Conservation (phyloP, 768 basidiomycete species). For the Leccinum variicolor region DNA sequence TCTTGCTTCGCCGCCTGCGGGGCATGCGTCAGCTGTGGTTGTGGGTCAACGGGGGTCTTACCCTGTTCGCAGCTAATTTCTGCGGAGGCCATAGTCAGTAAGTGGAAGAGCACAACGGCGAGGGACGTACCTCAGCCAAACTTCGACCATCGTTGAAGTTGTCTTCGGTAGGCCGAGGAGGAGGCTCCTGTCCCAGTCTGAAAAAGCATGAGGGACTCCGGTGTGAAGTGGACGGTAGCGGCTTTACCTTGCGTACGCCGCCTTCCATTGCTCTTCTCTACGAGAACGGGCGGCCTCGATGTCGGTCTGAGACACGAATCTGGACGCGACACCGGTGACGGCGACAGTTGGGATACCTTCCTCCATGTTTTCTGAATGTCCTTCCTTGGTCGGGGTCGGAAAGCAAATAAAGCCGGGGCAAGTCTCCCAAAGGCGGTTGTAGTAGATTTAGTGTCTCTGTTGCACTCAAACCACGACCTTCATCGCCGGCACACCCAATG, state of each 20-base stretch:
- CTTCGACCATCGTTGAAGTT: constrained; percentile 81
- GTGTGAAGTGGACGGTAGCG: neutral
- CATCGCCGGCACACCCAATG: constrained; percentile 16
- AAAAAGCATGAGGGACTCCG: constrained; percentile 4
- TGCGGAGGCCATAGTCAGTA: constrained; percentile 28
- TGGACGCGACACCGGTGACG: constrained; percentile 70
- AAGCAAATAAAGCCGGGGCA: constrained; percentile 8
- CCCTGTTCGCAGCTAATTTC: constrained; percentile 91
- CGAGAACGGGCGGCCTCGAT: constrained; percentile 68
- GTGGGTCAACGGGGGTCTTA: constrained; percentile 31
- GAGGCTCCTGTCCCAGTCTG: constrained; percentile 84
- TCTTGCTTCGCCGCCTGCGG: constrained; percentile 81
- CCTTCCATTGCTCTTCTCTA: constrained; percentile 85
- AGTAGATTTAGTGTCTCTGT: constrained; percentile 35
- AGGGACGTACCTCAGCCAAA: constrained; percentile 74
- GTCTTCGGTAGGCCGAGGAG: constrained; percentile 71
- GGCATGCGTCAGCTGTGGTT: constrained; percentile 8
- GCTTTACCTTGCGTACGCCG: constrained; percentile 77
- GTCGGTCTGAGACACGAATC: constrained; percentile 79
- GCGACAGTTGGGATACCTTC: constrained; percentile 72
- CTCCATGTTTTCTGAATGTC: constrained; percentile 44
- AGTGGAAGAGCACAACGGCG: neutral
- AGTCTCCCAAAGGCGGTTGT: neutral
- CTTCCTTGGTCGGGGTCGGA: constrained; percentile 18
- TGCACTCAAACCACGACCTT: constrained; percentile 44